Base-by-base conservation (phyloP, 73 alveolate species). In the Blepharisma japonicum region DNA sequence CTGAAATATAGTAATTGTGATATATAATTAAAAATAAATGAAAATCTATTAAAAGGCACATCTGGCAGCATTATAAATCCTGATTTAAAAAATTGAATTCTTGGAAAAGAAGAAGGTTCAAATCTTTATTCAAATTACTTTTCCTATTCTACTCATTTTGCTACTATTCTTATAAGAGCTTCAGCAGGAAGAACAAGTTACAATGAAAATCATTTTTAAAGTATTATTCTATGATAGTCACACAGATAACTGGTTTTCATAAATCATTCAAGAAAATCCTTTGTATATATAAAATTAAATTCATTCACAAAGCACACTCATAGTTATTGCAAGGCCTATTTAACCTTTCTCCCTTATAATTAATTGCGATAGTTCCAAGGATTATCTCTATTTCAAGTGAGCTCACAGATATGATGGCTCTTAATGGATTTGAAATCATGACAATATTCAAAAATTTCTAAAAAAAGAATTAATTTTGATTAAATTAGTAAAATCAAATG, bases 291-390 rank as follows among this genome's bases (percentile, higher is more conserved):
- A 32, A 32, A 32, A 32, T 32, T 32, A 32, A 32, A 32, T 32
- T 32, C 42, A 32, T 32, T 32, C 42, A 32, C 42, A 79, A 38
- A 86, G 80, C 53, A 80, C 81, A 32, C 76, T 83, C 54, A 85
- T 85, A 51, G 92, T 85, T 39, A 80, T 85, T 56, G 92, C 71
- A 77, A 82, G 80, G 25, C 83, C 71, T 50, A 61, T 84, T 42
- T 66, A 21, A 92, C 89, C 81, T 80, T 92, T 38, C 89, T 86
- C 81, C 96, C 89, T 68, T 86, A 84, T 76, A 76, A 89, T 6
- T 77, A 91, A 71, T 38, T 78, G 78, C 82, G 83, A 80, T 80
- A 91, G 68, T 94, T 71, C 83, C 45, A 71, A 45, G 98, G 98
- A 14, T 86, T 90, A 20, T 79, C 89, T 68, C 76, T 88, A 25